Evolutionary conservation across 2,329 filamentous ascomycete genomes (phyloP), one percentile per base, ranked within the genome.

Genomic region (Fusarium papillatum): DNA sequence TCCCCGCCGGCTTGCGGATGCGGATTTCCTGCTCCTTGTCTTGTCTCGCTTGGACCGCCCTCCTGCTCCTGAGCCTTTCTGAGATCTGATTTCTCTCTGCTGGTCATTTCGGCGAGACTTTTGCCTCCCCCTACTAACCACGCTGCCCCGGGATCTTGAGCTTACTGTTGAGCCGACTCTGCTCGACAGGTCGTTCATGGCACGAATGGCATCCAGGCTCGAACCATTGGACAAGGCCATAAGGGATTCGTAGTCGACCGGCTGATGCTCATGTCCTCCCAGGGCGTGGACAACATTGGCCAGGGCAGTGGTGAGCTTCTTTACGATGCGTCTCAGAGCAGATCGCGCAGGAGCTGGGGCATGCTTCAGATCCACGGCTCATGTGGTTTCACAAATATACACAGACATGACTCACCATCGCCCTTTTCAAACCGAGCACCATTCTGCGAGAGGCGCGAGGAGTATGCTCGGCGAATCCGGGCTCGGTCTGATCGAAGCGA

Each of bases 181-280:
- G 60, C 77, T 68, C 3, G 88, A 89, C 31, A 90, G 81, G 19
- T 84, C 83, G 63, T 88, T 84, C 66, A 90, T 89, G 10, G 88
- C 83, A 67, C 83, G 82, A 70, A 90, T 84, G 2, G 88, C 87
- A 62, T 89, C 86, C n/a, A 83, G 70, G 31, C 88, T 83, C 0
- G 88, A 89, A 5, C 84, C 80, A 69, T 85, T 86, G 5, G 88
- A 90, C 34, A 90, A 77, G 8, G 85, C 83, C 70, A 86, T 80
- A 34, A 90, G 83, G 4, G 86, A 86, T 31, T 84, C 82, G 71
- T 87, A 89, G 79, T 89, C 86, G 50, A 88, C 76, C 34, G 77
- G 76, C 2, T 82, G 67, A 43, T 64, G 65, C 62, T 76, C 83
- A 41, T 81, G 68, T 79, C 83, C 19, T 83, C 83, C 46, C 26